These are phyloP conservation scores for Nemania serpens DNA, from an alignment of 2,329 filamentous ascomycete genomes.

Conservation along the genomic window DNA sequence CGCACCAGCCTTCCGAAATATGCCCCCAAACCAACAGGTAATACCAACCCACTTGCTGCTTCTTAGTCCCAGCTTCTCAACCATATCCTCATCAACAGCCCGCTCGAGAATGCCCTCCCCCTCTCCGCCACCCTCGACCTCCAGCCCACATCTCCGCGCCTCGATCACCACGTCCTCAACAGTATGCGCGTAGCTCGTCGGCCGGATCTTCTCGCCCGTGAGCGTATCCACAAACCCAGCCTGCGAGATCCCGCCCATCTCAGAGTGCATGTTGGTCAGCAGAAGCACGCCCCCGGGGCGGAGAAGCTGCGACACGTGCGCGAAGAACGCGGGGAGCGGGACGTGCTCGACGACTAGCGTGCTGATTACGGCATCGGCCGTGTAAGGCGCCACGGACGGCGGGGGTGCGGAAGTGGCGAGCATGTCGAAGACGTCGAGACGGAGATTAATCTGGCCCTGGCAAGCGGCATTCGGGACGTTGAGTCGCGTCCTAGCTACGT, in stretches of 20 bases:
- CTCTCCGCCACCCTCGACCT: constrained; percentile 41
- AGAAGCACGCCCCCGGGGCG: constrained; percentile 55
- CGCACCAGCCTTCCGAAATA: constrained; percentile 45
- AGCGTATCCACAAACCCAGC: constrained; percentile 63
- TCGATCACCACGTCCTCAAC: constrained; percentile 55
- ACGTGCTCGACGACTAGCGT: constrained; percentile 70
- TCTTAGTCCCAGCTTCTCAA: constrained; percentile 61
- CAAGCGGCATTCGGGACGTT: background rate
- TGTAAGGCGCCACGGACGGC: constrained; percentile 33
- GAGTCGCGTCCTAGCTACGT: constrained; percentile 51
- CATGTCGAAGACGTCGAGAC: constrained; percentile 47
- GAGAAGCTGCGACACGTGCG: constrained; percentile 49
- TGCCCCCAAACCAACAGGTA: constrained; percentile 57
- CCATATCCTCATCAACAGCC: constrained; percentile 57
- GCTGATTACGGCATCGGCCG: constrained; percentile 55
- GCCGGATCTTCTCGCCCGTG: constrained; percentile 61
- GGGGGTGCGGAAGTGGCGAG: constrained; percentile 30
- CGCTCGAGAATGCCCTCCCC: constrained; percentile 45
- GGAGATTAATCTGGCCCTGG: constrained; percentile 2
- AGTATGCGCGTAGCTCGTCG: constrained; percentile 61
- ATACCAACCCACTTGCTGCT: constrained; percentile 67
- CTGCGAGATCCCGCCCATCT: constrained; percentile 64
- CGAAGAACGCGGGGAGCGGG: constrained; percentile 56
- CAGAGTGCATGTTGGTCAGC: constrained; percentile 70
- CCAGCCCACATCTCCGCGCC: constrained; percentile 52